Evolutionary conservation across 129 eudicot species (phyloP), one percentile per base, ranked within the genome.

Genomic region (Lactuca saligna): DNA sequence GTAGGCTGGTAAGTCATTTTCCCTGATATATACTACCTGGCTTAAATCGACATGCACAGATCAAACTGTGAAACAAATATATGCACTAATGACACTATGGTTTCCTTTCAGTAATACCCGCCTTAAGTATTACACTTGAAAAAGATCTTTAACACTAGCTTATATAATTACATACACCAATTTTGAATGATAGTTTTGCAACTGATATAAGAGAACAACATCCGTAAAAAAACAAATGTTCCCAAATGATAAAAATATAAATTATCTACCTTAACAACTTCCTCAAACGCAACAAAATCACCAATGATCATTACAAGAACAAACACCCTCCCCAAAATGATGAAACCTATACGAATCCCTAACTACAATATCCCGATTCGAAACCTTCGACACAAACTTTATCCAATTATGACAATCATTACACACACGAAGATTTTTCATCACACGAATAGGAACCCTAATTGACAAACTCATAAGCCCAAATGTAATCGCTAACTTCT

Each of bases 321-420:
- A 93, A 15, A 61, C 57, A 68, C 98, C 96, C 49, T 65, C 85
- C 68, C 79, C 80, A 73, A 93, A 93, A 82, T 89, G 98, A 83
- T 93, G 98, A 69, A 93, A 93, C 25, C 96, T 85, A 53, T 93
- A 87, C 39, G 98, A 79, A 73, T 93, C 98, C 56, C 98, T 80
- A 34, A 93, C 95, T 61, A 93, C 58, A 69, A 93, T 89, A 48
- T 75, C 54, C 20, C 98, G 87, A 61, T 73, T 81, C 8, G 84
- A 82, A 11, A 93, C 69, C 82, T 78, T 87, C 0, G 96, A 79
- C 44, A 89, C 92, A 78, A 66, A 86, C 80, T 93, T 93, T 38
- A 93, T 89, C 98, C 98, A 89, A 68, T 83, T 89, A 76, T 93
- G 98, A 69, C 98, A 93, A 75, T 93, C 98, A 65, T 83, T 82